Conservation (phyloP, 805 yeast genomes). For the Pichia rugopelliculosa region DNA sequence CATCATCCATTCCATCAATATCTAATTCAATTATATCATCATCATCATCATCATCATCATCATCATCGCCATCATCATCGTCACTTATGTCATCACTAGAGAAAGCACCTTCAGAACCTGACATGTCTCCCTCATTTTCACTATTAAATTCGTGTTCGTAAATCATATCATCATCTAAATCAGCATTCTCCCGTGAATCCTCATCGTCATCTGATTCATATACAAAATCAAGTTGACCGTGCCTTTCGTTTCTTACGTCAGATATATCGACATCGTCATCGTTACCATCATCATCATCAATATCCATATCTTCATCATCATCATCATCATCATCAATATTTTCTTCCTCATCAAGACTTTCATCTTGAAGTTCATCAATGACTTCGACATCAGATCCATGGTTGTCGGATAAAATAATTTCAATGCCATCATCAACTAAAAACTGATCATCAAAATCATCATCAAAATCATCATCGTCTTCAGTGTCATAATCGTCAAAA, state of each 20-base stretch:
- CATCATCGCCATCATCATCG: constrained; percentile 18
- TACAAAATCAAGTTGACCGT: constrained; percentile 6
- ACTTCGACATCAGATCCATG: constrained; percentile 21
- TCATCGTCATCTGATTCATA: constrained; percentile 15
- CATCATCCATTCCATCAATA: constrained; percentile 1
- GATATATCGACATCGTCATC: constrained; percentile 22
- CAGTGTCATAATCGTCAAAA: constrained; percentile 43
- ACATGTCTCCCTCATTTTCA: constrained; percentile 11
- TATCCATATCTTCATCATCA: constrained; percentile 27
- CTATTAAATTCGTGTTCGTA: constrained; percentile 19
- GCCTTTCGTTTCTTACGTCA: constrained; percentile 16
- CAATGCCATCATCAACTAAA: constrained; percentile 19
- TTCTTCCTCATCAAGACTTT: constrained; percentile 14
- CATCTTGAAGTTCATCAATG: constrained; percentile 13
- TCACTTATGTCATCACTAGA: constrained; percentile 13
- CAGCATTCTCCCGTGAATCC: constrained; percentile 13
- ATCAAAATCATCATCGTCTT: constrained; percentile 18
- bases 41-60: constrained; percentile 12
- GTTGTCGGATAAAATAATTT: constrained; percentile 26
- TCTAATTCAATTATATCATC: background rate
- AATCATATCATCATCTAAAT: constrained; percentile 21
- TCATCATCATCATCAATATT: constrained; percentile 11
- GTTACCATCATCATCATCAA: constrained; percentile 21
- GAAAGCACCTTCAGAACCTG: constrained; percentile 15
- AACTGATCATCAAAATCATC: constrained; percentile 22